A percentile compares a stretch with the other conserved stretches of the same genome.
Conservation (phyloP, 1,139 yeast genomes). For the Meyerozyma athensensis region DNA sequence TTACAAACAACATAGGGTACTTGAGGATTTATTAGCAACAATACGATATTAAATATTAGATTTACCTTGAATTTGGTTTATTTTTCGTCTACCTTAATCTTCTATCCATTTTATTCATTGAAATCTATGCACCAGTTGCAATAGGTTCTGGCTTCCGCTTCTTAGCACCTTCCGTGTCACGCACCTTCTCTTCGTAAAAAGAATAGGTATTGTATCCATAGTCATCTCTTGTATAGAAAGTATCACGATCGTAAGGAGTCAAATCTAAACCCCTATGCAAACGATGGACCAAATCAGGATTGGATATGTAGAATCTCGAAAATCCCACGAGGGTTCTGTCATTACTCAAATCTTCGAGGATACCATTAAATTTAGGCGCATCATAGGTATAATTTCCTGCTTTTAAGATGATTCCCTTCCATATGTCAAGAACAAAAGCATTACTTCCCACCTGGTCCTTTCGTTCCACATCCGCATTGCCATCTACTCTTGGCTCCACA, state of each 20-base stretch:
- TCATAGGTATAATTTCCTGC: constrained; percentile 30
- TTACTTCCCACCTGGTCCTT: constrained; percentile 15
- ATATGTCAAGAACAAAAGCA: constrained; percentile 35
- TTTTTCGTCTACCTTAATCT: no score
- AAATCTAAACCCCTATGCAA: constrained; percentile 11
- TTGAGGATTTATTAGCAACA: no score
- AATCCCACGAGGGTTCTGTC: constrained; percentile 7
- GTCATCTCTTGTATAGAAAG: constrained; percentile 6
- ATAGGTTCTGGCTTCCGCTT: not conserved
- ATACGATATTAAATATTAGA: no score
- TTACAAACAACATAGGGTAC: no score
- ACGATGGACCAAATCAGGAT: constrained; percentile 14
- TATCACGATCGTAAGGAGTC: constrained; percentile 9
- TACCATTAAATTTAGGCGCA: constrained; percentile 9
- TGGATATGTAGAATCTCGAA: constrained; percentile 13
- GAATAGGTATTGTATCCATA: constrained; percentile 8
- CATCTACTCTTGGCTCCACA: constrained; percentile 22
- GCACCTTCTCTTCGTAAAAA: constrained; percentile 1
- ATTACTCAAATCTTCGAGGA: constrained; percentile 4
- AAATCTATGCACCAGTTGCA: no score
- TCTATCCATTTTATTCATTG: no score
- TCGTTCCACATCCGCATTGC: constrained; percentile 9
- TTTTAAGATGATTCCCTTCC: constrained; percentile 46
- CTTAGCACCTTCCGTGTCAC: not conserved
- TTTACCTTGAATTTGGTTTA: no score